A percentile compares a stretch with the other conserved stretches of the same genome.
These are phyloP conservation scores for Monosporozyma yasuniensis DNA, from an alignment of 805 yeast species.

Conservation along the genomic window DNA sequence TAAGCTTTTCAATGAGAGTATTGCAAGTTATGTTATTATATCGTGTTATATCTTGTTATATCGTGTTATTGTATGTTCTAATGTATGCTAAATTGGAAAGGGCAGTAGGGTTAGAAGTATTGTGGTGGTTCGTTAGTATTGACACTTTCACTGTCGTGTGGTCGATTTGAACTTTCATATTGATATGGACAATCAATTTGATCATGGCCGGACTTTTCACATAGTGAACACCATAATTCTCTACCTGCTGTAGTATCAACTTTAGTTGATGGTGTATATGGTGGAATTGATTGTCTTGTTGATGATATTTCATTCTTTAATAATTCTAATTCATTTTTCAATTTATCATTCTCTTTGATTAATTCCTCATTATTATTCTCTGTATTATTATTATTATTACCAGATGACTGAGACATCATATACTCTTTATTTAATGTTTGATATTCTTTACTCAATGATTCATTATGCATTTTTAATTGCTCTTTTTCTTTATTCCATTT, in stretches of 20 bases:
- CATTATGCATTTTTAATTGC: constrained; percentile 23
- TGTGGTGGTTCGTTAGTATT: background rate
- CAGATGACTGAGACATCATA: constrained; percentile 12
- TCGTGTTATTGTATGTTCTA: background rate
- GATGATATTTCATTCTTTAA: constrained; percentile 24
- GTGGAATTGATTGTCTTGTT: constrained; percentile 20
- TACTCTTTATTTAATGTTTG: constrained; percentile 22
- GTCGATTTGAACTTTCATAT: constrained; percentile 1
- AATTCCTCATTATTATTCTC: constrained; percentile 7
- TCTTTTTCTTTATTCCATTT: constrained; percentile 25
- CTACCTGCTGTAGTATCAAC: constrained; percentile 63
- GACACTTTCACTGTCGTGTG: too few relatives aligned
- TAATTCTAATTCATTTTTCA: constrained; percentile 27
- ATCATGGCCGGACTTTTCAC: constrained; percentile 85
- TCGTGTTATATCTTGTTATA: too few relatives aligned
- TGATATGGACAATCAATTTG: constrained; percentile 72
- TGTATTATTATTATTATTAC: constrained; percentile 7
- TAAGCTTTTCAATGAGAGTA: too few relatives aligned
- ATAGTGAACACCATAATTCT: constrained; percentile 80
- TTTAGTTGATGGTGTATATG: constrained; percentile 19
- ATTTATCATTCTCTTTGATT: constrained; percentile 17
- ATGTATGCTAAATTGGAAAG: background rate
- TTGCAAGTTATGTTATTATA: too few relatives aligned
- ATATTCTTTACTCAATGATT: constrained; percentile 23
- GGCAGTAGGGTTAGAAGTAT: background rate